Evolutionary conservation across 2,329 filamentous ascomycete genomes (phyloP), one percentile per base, ranked within the genome.

Genomic region (Xylaria sp.): DNA sequence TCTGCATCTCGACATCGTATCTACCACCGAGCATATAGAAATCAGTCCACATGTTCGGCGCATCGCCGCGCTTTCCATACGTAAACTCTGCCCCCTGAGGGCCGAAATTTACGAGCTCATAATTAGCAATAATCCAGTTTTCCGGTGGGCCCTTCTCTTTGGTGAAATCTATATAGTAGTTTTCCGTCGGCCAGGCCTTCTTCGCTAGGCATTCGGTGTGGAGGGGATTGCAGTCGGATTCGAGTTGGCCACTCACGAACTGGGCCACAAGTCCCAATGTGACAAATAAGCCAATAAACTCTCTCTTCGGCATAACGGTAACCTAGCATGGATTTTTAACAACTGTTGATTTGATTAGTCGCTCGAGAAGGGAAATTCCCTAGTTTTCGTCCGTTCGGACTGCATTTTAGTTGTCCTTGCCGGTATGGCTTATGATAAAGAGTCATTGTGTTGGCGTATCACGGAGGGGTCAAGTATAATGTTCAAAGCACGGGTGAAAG

Each of bases 1-100:
- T 74, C 60, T 77, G 75, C 74, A 78, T 75, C 58, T 75, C 76
- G 43, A 78, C 70, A 63, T 78, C 76, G 43, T 77, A 78, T 15
- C 76, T 72, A 13, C 76, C 77, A 12, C 76, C 75, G 28, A 78
- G 72, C 60, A 78, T 73, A 64, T 76, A 77, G 67, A 78, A 78
- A 55, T 77, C 73, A 20, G 77, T 77, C 73, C 75, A 76, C 70
- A 78, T 75, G 60, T 72, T 76, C 45, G 75, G 76, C 0, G 76
- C 74, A 60, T 78, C 75, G 8, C 74, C 73, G 55, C 65, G 71
- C 67, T 76, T 74, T 23, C 62, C 68, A 60, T 77, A 78, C 2
- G 72, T 73, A 60, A 78, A 75, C 65, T 76, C 76, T 58, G 76
- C 76, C 34, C 76, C 76, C 20, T 74, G 63, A 1, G 74, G 60